Evolutionary conservation across 192 early-diverging fungal genomes (phyloP), one percentile per base, ranked within the genome.

Genomic region (Coemansia sp.): DNA sequence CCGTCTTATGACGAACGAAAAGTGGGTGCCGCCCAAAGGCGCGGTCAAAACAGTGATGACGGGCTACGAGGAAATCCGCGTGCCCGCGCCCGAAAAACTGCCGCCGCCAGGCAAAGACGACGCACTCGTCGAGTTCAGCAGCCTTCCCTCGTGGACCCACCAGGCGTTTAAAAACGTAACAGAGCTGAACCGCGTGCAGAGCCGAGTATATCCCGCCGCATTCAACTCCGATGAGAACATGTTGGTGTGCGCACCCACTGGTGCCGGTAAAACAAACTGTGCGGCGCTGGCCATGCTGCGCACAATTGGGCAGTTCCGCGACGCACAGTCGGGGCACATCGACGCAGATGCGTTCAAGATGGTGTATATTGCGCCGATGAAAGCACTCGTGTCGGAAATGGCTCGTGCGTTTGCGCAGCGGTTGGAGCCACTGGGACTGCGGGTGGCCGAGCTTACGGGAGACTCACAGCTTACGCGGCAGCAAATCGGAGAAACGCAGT

Each of bases 351-450:
- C 71, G 0, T 98, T 98, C 86, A 98, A 98, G 81, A 94, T 98
- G 72, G 92, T 98, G 42, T 98, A 98, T 79, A 89, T 98, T 78
- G 97, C 97, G 11, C 97, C 97, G 14, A 98, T 98, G 97, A 98
- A 98, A 69, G 97, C 97, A 7, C 82, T 98, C 57, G 97, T 98
- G n/a, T 89, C 91, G 46, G 97, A 98, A 86, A 93, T 98, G 91
- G 94, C 96, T 7, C 90, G 88, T 17, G 94, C 94, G 68, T 96
- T 98, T 71, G 71, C 81, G 17, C 67, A 62, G 31, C 87, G 95
- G 19, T 78, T 98, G 20, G 75, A 83, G 50, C 78, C 85, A 14
- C 91, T 88, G 67, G 93, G 93, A 11, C 78, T 98, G 22, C 89
- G 83, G 28, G 95, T 98, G n/a, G 90, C 93, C 6, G 97, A 98